Conservation (phyloP, 371 early-diverging fungal genomes). For the Mortierella sp. region DNA sequence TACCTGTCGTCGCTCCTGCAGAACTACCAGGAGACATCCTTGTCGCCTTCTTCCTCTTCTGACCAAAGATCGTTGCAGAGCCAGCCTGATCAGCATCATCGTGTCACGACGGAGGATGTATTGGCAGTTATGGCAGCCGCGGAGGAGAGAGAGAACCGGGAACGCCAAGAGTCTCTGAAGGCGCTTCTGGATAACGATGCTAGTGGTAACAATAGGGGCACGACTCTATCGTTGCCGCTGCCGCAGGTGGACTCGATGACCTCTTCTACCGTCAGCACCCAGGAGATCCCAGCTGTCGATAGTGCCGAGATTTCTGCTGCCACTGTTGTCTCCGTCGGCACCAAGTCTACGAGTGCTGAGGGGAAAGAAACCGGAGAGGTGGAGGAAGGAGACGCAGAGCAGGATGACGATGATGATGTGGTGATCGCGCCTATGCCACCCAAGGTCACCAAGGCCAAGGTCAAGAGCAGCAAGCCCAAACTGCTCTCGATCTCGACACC, state of each 20-base stretch:
- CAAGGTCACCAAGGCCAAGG: slow-evolving; percentile 15
- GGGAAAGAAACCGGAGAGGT: neutral
- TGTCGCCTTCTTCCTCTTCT: neutral
- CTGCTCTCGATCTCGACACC: slow-evolving; percentile 53
- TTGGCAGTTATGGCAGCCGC: slow-evolving; percentile 3
- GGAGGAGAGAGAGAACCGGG: neutral
- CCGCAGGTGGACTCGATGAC: neutral
- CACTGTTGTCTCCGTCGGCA: neutral
- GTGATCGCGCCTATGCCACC: neutral
- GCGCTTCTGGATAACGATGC: slow-evolving; percentile 21
- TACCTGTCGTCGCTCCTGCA: slow-evolving; percentile 27
- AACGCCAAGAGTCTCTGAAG: slow-evolving; percentile 14
- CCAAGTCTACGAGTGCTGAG: neutral
- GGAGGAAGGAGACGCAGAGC: neutral
- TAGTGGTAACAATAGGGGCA: neutral
- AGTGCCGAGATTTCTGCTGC: neutral
- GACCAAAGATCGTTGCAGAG: neutral
- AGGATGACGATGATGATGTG: neutral
- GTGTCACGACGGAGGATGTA: neutral
- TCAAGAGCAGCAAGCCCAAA: slow-evolving; percentile 33
- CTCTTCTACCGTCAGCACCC: neutral
- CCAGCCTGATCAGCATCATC: slow-evolving; percentile 3
- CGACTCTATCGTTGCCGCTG: slow-evolving; percentile 12
- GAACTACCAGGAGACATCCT: neutral
- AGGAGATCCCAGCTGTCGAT: neutral